Percentiles rank a stretch among this genome's conserved stretches.
Conservation (phyloP, 2,329 filamentous ascomycete species). For the Hymenotorrendiella dingleyae region DNA sequence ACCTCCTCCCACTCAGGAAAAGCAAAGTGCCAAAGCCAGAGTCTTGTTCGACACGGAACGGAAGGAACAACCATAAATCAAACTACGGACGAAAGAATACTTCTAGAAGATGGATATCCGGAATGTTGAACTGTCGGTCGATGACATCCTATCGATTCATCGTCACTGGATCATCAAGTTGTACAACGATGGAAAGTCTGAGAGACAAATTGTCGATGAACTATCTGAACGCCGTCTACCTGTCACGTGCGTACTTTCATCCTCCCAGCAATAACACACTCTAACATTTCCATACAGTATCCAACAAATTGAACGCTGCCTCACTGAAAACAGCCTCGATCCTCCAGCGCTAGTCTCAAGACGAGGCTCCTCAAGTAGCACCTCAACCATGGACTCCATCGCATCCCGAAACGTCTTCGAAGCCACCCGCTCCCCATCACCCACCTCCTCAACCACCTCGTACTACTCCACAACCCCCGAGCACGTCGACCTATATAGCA, state of each 20-base stretch:
- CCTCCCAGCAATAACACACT: not conserved
- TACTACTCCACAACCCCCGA: constrained; percentile 10
- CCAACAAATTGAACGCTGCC: constrained; percentile 17
- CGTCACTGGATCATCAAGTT: constrained; percentile 18
- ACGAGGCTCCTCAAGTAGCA: constrained; percentile 3
- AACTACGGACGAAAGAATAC: too few species aligned
- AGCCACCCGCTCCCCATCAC: constrained; percentile 5
- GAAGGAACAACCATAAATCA: too few species aligned
- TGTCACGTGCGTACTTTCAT: constrained; percentile 16
- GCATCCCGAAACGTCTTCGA: constrained; percentile 7
- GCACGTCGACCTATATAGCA: constrained; percentile 10
- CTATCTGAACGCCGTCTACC: constrained; percentile 12
- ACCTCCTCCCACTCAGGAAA: too few species aligned
- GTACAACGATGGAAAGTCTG: constrained; percentile 19
- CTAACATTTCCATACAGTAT: constrained; percentile 15
- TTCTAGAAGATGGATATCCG: constrained; percentile 20
- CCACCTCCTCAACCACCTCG: constrained; percentile 3
- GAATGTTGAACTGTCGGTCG: constrained; percentile 16
- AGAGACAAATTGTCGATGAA: constrained; percentile 17
- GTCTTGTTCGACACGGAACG: too few species aligned
- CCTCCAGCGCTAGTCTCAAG: constrained; percentile 3
- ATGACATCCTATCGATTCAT: constrained; percentile 20
- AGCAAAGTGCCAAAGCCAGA: too few species aligned
- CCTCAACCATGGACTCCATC: not conserved
- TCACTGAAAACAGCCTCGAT: constrained; percentile 15